Conservation (phyloP, 2,329 filamentous ascomycete species). For the Fusarium camptoceras region DNA sequence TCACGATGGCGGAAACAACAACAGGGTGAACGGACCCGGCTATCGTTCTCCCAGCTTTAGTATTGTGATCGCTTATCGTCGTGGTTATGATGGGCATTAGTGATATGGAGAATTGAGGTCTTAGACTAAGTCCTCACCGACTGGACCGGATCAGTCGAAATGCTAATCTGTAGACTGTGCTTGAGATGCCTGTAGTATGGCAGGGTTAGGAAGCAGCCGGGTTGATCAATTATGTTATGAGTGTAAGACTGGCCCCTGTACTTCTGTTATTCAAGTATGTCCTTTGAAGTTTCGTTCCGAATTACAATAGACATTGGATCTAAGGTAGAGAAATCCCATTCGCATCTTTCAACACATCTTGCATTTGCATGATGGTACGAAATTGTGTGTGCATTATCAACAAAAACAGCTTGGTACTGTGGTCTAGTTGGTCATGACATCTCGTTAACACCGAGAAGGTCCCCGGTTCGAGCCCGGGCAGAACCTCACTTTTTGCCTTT, state of each 20-base stretch:
- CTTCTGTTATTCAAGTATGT: neutral
- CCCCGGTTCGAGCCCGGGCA: neutral
- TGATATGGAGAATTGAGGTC: neutral
- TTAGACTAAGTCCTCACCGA: neutral
- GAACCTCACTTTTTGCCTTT: neutral
- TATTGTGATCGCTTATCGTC: neutral
- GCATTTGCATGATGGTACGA: rapidly evolving
- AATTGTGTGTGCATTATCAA: rapidly evolving
- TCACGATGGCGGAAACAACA: conserved; percentile 20
- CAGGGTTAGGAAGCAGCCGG: no score
- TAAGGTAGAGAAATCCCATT: neutral
- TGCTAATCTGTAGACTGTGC: neutral
- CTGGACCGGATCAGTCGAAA: neutral
- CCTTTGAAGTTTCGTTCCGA: neutral
- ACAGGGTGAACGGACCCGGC: conserved; percentile 11
- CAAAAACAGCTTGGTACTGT: neutral
- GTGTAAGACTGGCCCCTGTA: neutral
- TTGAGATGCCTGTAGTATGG: neutral
- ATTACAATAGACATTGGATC: neutral
- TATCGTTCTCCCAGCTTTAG: conserved; percentile 3
- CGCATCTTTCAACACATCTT: rapidly evolving
- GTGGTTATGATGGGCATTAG: neutral
- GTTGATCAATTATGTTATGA: no score
- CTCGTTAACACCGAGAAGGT: neutral
- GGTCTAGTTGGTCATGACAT: neutral